These are phyloP conservation scores for Albophoma yamanashiensis DNA, from an alignment of 2,329 filamentous ascomycete genomes.

Conservation along the genomic window DNA sequence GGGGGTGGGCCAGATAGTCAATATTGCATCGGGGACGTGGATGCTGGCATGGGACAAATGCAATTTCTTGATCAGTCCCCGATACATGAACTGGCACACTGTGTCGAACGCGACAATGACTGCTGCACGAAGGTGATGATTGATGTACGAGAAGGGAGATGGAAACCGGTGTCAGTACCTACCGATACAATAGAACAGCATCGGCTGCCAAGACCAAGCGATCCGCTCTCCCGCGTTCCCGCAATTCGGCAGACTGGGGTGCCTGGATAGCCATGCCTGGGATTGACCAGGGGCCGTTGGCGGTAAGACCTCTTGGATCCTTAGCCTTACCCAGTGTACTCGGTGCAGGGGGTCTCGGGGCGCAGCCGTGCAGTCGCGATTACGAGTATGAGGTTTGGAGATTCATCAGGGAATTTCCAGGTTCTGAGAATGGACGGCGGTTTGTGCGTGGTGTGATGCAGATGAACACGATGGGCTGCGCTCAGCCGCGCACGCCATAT, in stretches of 20 bases:
- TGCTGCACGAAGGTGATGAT: not conserved
- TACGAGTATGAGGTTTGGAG: no score
- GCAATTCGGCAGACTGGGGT: not conserved
- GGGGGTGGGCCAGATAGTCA: not conserved
- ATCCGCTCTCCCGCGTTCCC: not conserved
- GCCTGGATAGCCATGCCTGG: not conserved
- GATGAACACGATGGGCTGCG: no score
- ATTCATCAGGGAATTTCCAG: no score
- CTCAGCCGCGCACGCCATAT: no score
- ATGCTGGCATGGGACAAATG: not conserved
- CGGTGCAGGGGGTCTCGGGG: no score
- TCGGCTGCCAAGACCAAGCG: not conserved
- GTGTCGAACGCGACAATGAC: not conserved
- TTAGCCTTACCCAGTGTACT: no score
- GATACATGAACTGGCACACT: not conserved
- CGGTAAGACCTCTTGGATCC: no score
- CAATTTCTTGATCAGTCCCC: not conserved
- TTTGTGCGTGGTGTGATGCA: no score
- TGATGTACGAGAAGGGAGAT: not conserved
- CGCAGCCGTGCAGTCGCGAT: no score
- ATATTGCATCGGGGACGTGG: not conserved
- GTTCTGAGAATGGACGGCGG: no score
- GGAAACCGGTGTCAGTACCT: not conserved
- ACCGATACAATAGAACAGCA: no score
- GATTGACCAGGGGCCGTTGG: not conserved